phyloP scores from a whole-genome alignment of 768 basidiomycete species.

The Tephrocybe sp. region DNA sequence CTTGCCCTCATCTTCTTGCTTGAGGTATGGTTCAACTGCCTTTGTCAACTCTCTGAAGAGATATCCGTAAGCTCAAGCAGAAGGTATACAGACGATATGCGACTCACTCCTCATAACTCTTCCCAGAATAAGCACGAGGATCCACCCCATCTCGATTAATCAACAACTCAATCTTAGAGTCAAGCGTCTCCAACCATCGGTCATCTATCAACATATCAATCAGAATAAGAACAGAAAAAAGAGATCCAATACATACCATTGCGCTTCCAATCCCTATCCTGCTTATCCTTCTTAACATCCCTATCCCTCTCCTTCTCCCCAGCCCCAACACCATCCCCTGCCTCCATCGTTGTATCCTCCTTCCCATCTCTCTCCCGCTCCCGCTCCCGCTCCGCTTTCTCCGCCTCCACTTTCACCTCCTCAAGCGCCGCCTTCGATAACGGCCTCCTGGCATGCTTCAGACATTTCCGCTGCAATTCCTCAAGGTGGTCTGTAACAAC shows the following conservation, averaged over 20 bases:
- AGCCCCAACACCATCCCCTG: conserved; percentile 27
- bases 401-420: conserved; percentile 56
- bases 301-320: conserved; percentile 35
- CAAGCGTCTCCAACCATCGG: conserved; percentile 87
- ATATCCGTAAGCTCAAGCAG: conserved; percentile 8
- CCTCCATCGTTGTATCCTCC: conserved; percentile 34
- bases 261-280: conserved; percentile 46
- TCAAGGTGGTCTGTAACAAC: conserved; percentile 91
- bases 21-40: conserved; percentile 75
- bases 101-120: conserved; percentile 81
- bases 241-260: conserved; percentile 49
- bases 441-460: conserved; percentile 85
- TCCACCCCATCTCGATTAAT: conserved; percentile 80
- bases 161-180: conserved; percentile 79
- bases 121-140: conserved; percentile 85
- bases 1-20: conserved; percentile 96
- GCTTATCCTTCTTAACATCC: conserved; percentile 22
- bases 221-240: neutral
- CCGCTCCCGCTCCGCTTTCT: conserved; percentile 46
- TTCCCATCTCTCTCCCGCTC: conserved; percentile 39
- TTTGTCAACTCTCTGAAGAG: conserved; percentile 73
- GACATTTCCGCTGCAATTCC: conserved; percentile 92
- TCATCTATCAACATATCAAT: conserved; percentile 51
- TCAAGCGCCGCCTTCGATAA: conserved; percentile 59
- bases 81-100: conserved; percentile 2